Percentiles rank a stretch among this genome's conserved stretches.
phyloP scores from a whole-genome alignment of 1,284 basidiomycete species.

The Sporisorium exsertum region DNA sequence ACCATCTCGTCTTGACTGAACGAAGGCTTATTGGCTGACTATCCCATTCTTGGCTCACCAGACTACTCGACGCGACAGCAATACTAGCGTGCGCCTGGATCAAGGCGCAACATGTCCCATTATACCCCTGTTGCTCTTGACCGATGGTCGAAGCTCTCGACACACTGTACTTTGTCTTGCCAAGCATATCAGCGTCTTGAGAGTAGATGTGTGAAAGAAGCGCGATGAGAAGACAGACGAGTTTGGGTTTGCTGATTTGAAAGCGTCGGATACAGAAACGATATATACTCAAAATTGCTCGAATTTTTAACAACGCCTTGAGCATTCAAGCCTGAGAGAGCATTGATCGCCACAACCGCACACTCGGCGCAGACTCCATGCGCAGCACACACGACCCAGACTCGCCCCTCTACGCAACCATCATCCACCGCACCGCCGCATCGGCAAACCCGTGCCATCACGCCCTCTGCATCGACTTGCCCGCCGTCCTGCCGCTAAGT shows the following conservation, averaged over 20 bases:
- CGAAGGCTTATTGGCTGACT: not conserved
- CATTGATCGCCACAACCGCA: not conserved
- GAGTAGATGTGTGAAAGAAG: too few relatives aligned
- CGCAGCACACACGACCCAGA: not conserved
- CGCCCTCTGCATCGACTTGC: not conserved
- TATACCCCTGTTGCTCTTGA: conserved; percentile 21
- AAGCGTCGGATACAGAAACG: not conserved
- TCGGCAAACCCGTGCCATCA: not conserved
- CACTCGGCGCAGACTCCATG: not conserved
- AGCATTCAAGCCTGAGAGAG: not conserved
- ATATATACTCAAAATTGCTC: too few relatives aligned
- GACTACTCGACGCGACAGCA: conserved; percentile 63
- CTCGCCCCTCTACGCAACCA: not conserved
- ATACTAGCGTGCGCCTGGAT: conserved; percentile 33
- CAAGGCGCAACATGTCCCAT: not conserved
- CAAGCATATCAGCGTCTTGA: too few relatives aligned
- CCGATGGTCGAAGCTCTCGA: not conserved
- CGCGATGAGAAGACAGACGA: too few relatives aligned
- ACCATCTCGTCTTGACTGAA: not conserved
- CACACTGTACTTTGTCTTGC: conserved; percentile 15
- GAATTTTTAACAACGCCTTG: too few relatives aligned
- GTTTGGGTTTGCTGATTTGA: not conserved
- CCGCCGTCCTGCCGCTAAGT: not conserved
- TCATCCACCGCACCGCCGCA: not conserved
- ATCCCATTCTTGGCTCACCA: not conserved